Conservation (phyloP, 495 filamentous ascomycete species). For the Aspergillus indologenus region DNA sequence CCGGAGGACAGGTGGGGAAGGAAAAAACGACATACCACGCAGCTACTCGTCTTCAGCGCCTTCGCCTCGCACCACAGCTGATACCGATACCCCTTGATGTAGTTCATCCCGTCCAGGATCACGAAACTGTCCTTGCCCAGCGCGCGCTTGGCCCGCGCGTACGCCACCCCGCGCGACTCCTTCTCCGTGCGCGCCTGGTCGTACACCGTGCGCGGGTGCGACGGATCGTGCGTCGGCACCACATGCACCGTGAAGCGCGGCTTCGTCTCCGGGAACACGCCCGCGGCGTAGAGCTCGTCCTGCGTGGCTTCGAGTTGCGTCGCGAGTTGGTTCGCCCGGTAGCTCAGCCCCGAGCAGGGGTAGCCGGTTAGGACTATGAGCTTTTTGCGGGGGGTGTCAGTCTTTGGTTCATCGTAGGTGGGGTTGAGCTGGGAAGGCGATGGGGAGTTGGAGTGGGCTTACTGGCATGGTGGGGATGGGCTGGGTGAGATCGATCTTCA, state of each 20-base stretch:
- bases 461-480: constrained; percentile 10
- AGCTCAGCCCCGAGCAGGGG: constrained; percentile 88
- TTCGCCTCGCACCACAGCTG: constrained; percentile 95
- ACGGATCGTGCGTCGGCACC: constrained; percentile 54
- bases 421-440: not conserved
- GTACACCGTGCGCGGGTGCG: constrained; percentile 47
- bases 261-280: constrained; percentile 46
- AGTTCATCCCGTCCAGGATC: constrained; percentile 86
- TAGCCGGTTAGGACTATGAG: constrained; percentile 91
- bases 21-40: constrained; percentile 56
- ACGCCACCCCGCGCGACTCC: constrained; percentile 81
- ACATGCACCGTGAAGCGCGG: constrained; percentile 51
- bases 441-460: not conserved
- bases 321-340: constrained; percentile 77
- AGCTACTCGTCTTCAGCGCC: constrained; percentile 74
- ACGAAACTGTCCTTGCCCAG: constrained; percentile 79
- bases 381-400: constrained; percentile 39
- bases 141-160: constrained; percentile 79
- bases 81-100: constrained; percentile 97
- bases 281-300: constrained; percentile 53
- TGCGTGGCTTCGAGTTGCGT: constrained; percentile 40
- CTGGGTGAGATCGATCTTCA: not conserved
- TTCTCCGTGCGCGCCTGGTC: constrained; percentile 73
- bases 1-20: no score
- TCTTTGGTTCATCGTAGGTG: no score